Evolutionary conservation across 1,139 yeast genomes (phyloP), one percentile per base, ranked within the genome.

Genomic region (Diutina pseudorugosa): DNA sequence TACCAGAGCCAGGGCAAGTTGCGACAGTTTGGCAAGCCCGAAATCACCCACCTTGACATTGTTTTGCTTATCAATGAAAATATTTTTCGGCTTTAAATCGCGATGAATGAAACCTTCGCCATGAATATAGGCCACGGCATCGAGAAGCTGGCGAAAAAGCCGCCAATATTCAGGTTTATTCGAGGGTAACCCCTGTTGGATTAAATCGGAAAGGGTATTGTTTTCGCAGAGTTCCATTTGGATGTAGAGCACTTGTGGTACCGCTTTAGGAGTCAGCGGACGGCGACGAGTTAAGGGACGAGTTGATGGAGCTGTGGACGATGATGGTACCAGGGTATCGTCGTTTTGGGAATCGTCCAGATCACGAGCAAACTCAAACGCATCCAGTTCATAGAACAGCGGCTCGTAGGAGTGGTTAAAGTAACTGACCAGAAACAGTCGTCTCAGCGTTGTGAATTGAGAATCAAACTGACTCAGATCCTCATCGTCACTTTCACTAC

Each of bases 141-240:
- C 98, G 20, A 93, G 70, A 6, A 93, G 79, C 62, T 94, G 98
- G 47, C 97, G 73, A 58, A 93, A 79, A 4, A 91, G 68, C 55
- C 96, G 73, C 96, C 97, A 94, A 61, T 90, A 91, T 60, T 88
- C 95, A 55, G 80, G 84, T 0, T 87, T 73, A 53, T 86, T 80
- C 9, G 72, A 72, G 6, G 84, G 86, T n/a, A 91, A 71, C 0
- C 90, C 91, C 57, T 85, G 94, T 50, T 79, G 80, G 47, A 94
- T 93, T 57, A 93, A 71, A 65, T 93, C 96, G 51, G 80, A 77
- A 42, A 94, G 68, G 0, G 98, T 93, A 55, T 88, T 88, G 61
- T 93, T 93, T 61, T 94, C 98, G 68, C 98, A 94, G 63, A 93
- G 94, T 65, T 94, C 98, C 99, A 94, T 94, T 63, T 94, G 98